Evolutionary conservation across 129 eudicot species (phyloP).

Genomic region (Centrapalus pauciflorus): DNA sequence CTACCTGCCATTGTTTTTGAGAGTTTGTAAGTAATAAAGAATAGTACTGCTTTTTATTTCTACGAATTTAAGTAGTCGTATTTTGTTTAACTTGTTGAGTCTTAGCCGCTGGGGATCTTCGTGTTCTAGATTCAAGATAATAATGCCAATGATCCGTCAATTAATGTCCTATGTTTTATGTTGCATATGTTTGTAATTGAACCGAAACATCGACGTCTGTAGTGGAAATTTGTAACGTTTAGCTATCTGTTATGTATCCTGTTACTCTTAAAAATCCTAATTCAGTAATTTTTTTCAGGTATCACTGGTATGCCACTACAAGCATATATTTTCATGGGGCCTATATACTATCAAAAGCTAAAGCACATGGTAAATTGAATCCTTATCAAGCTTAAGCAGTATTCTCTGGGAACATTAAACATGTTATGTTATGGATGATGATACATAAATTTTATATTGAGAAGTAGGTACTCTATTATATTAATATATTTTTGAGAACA

Average conservation of each 20-base stretch:
- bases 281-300: slow-evolving; percentile 38
- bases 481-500: background rate
- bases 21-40: too few relatives aligned
- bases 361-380: slow-evolving; percentile 77
- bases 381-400: background rate
- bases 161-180: background rate
- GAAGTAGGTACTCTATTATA: too few relatives aligned
- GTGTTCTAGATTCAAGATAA: too few relatives aligned
- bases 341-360: slow-evolving; percentile 88
- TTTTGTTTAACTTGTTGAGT: background rate
- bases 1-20: too few relatives aligned
- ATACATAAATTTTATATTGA: too few relatives aligned
- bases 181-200: background rate
- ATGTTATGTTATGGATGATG: background rate
- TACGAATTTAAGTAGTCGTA: too few relatives aligned
- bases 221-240: background rate
- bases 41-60: too few relatives aligned
- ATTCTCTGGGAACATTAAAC: background rate
- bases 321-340: slow-evolving; percentile 97
- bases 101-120: background rate
- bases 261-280: background rate
- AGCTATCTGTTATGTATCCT: background rate
- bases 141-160: too few relatives aligned
- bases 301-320: slow-evolving; percentile 91
- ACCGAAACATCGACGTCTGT: too few relatives aligned